Base-by-base conservation (phyloP, 129 eudicot genomes). In the Flaveria brownii region DNA sequence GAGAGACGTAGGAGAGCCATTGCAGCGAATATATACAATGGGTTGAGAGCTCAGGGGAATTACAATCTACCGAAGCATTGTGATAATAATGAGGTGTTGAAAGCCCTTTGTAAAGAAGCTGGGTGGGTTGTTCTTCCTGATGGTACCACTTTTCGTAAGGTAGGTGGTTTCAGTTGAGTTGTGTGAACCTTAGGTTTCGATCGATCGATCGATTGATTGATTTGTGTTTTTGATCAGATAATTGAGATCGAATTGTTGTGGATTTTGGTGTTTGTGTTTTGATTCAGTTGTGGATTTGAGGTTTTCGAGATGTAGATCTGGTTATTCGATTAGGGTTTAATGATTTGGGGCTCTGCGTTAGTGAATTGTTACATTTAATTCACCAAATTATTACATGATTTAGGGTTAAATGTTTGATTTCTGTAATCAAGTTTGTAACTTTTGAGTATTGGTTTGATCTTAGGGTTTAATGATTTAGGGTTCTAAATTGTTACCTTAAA, bases 131-230 rank as follows among this genome's bases (percentile, higher is more conserved):
- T 94, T 66, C 96, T 88, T 80, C 96, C 97, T 64, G 97, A 94
- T 83, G 98, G 98, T 64, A 94, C 98, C 74, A 94, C 98, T 69
- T 94, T 91, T 83, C 93, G 97, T 49, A 94, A 91, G 97, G 98
- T 82, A 52, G 14, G 0, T 36, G 5, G 12, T 46, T 5, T 52
- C 59, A n/a, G 22, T 52, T 52, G 2, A 52, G n/a, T 16, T 51
- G n/a, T 14, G 2, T 51, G 4, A 51, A 51, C 20, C 56, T 4
- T 13, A 10, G 1, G 6, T 4, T 33, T 33, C 6, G 39, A 33
- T 33, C 4, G 6, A 33, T 33, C 1, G 41, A 36, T 36, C 8
- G 52, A 47, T 47, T 5, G 52, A 13, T 47, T 2, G 14, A 36
- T 36, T 36, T 36, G 41, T 36, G 41, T 36, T 36, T 0, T 36